Percentiles rank a stretch among this genome's conserved stretches.
Evolutionary conservation across 202 grass and related monocot genomes (phyloP).

Genomic region (Zizania palustris): DNA sequence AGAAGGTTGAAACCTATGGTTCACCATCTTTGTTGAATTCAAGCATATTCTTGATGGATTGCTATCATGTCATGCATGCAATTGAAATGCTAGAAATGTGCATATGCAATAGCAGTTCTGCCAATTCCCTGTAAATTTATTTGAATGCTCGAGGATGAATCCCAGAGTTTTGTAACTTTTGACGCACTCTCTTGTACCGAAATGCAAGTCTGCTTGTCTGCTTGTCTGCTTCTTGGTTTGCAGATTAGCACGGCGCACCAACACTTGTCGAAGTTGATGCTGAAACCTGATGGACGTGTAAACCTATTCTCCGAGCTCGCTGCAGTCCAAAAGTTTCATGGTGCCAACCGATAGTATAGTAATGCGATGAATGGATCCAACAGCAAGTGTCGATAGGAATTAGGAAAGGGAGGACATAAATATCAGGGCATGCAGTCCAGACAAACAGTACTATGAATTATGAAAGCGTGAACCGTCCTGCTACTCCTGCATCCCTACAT

Average conservation of each 20-base stretch:
- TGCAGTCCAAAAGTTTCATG: slow-evolving; percentile 32
- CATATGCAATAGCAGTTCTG: neutral
- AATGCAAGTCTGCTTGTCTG: slow-evolving; percentile 7
- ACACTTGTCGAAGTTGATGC: neutral
- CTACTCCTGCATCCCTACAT: slow-evolving; percentile 16
- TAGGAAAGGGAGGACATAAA: slow-evolving; percentile 26
- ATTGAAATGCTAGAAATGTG: slow-evolving; percentile 1
- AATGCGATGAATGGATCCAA: slow-evolving; percentile 22
- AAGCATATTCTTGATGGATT: neutral
- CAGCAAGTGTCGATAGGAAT: slow-evolving; percentile 5
- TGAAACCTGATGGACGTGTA: neutral
- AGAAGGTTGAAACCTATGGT: neutral
- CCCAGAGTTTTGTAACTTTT: neutral
- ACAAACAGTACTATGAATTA: slow-evolving; percentile 36
- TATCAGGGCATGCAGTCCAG: slow-evolving; percentile 34
- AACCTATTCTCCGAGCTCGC: neutral
- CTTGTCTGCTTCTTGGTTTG: neutral
- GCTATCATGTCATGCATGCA: neutral
- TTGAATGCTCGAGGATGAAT: neutral
- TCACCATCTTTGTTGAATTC: neutral
- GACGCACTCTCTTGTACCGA: neutral
- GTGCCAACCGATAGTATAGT: slow-evolving; percentile 25
- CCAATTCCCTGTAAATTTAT: slow-evolving; percentile 11
- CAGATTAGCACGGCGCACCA: neutral
- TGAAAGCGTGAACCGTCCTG: neutral